phyloP scores from a whole-genome alignment of 2,329 filamentous ascomycete genomes.

The Sporothrix dimorphospora region DNA sequence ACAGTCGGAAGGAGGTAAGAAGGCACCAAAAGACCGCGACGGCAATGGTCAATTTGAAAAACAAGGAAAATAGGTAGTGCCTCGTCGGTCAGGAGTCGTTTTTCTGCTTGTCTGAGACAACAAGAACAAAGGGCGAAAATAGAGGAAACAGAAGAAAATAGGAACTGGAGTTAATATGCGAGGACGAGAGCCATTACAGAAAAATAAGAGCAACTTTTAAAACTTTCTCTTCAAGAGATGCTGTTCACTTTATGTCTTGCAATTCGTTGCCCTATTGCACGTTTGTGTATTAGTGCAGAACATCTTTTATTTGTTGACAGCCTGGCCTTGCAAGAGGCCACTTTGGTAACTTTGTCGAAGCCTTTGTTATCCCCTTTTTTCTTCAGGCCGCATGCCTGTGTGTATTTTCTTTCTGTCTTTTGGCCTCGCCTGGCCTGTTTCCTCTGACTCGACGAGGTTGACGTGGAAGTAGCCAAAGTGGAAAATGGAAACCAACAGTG shows the following conservation, averaged over 20 bases:
- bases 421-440: not conserved
- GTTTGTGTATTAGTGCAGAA: not conserved
- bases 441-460: not conserved
- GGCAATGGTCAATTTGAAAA: not conserved
- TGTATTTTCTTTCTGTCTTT: not conserved
- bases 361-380: not conserved
- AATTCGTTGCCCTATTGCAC: not conserved
- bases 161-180: not conserved
- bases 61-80: not conserved
- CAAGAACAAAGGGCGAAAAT: not conserved
- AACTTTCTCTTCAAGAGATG: not conserved
- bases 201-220: not conserved
- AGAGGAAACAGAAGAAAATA: not conserved
- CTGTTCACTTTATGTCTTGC: slow-evolving; percentile 4
- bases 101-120: slow-evolving; percentile 19
- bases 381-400: no score
- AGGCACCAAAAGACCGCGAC: no score
- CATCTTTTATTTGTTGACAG: not conserved
- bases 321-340: slow-evolving; percentile 20
- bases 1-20: not conserved
- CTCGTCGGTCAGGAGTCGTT: not conserved
- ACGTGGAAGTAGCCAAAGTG: not conserved
- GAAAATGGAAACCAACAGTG: not conserved
- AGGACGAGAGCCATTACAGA: no score
- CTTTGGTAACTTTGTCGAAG: not conserved